Evolutionary conservation across 2,329 filamentous ascomycete species (phyloP), one percentile per base, ranked within the genome.

Genomic region (Septoria petroselini): DNA sequence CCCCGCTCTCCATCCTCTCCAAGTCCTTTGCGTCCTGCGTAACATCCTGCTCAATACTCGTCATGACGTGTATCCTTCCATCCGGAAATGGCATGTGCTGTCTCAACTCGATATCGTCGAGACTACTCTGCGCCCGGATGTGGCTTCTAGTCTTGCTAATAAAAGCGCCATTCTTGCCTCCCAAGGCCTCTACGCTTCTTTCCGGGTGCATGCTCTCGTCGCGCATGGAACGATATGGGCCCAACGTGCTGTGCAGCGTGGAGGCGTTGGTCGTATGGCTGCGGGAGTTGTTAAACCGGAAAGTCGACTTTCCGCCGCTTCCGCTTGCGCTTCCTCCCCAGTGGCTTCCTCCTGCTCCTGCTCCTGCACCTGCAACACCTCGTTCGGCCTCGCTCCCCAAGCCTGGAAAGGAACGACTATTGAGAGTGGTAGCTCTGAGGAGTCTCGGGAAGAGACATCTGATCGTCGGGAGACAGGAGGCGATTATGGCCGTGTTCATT

Each of bases 401-500:
- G 12, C 37, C 23, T 5, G 23, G 23, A 9, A 27, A 37, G 12
- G 34, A 38, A 3, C 42, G 29, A 34, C 47, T 39, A 5, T 35
- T 21, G 14, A 54, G 29, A 9, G 45, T 50, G n/a, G 41, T 44
- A 12, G 49, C 38, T 38, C 41, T 51, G 51, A 71, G 58, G 19
- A 71, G 48, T 2, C 53, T 50, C 1, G 71, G 71, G 33, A 70
- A 63, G 44, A 66, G 60, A 62, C 19, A 63, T 47, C 39, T 71
- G n/a, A 68, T 56, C n/a, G 67, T 67, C 3, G 68, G 68, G 8
- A 70, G 61, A 44, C 63, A 70, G 19, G 63, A 65, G 48, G 65
- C 68, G 25, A 69, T 58, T 27, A 71, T 67, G 19, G 62, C 65
- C 15, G 62, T 61, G 53, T 68, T 68, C 52, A 65, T 58, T 54